These are phyloP conservation scores for Lunularia cruciata DNA, from an alignment of 225 moss, liverwort and hornwort genomes.

Conservation along the genomic window DNA sequence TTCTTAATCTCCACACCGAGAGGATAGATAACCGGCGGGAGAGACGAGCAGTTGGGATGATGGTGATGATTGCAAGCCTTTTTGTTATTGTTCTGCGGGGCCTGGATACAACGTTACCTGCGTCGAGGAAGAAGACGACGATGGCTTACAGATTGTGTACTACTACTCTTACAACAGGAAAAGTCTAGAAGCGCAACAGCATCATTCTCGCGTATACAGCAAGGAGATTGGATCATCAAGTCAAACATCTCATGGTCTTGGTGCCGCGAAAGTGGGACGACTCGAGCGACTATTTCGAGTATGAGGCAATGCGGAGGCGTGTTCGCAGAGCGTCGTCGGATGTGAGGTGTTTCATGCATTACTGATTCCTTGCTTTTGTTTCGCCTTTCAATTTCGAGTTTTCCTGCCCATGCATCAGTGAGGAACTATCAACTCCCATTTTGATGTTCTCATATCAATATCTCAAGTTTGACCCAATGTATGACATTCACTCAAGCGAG, in stretches of 20 bases:
- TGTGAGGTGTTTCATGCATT: conserved; percentile 22
- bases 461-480: too few relatives aligned
- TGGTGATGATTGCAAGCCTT: background rate
- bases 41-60: background rate
- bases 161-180: background rate
- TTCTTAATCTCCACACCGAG: background rate
- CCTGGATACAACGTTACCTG: background rate
- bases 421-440: too few relatives aligned
- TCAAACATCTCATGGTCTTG: conserved; percentile 3
- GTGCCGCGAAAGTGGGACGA: background rate
- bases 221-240: background rate
- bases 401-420: too few relatives aligned
- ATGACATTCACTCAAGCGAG: too few relatives aligned
- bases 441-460: too few relatives aligned
- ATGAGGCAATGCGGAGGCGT: conserved; percentile 36
- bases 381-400: too few relatives aligned
- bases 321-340: conserved; percentile 14
- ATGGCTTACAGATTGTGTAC: background rate
- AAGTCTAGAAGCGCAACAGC: background rate
- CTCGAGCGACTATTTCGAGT: background rate
- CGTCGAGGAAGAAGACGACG: too few relatives aligned
- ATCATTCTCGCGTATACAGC: background rate
- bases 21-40: conserved; percentile 3
- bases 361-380: too few relatives aligned
- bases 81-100: too few relatives aligned